Conservation (phyloP, 805 yeast genomes). For the Metschnikowia lunata region DNA sequence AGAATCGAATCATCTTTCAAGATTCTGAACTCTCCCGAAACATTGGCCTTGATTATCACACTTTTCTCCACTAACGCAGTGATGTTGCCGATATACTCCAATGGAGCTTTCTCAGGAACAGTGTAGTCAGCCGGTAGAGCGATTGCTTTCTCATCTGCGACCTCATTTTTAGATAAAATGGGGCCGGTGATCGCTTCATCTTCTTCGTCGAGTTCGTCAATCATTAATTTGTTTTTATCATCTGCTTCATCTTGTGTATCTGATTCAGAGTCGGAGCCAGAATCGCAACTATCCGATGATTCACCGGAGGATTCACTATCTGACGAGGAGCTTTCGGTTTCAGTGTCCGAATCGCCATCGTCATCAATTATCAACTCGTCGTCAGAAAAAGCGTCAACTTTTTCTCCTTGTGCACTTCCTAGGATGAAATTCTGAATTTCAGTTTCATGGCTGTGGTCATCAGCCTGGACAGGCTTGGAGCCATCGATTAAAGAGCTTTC, state of each 20-base stretch:
- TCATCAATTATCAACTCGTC: conserved; percentile 14
- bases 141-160: conserved; percentile 62
- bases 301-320: background rate
- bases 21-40: conserved; percentile 81
- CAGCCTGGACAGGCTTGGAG: no score
- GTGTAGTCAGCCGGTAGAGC: conserved; percentile 61
- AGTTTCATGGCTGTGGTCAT: no score
- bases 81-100: conserved; percentile 69
- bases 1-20: conserved; percentile 76
- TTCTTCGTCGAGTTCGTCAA: conserved; percentile 37
- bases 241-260: background rate
- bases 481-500: no score
- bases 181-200: conserved; percentile 52
- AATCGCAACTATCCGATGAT: conserved; percentile 3
- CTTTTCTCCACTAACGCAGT: conserved; percentile 67
- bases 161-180: conserved; percentile 74
- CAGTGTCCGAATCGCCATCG: background rate
- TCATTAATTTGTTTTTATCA: conserved; percentile 1
- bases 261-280: conserved; percentile 6
- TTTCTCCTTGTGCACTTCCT: background rate
- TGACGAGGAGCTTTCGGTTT: background rate
- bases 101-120: conserved; percentile 56
- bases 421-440: background rate
- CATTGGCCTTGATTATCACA: conserved; percentile 63
- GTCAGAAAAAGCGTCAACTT: conserved; percentile 11